Percentiles rank a stretch among this genome's conserved stretches.
Evolutionary conservation across 1,139 yeast species (phyloP).

Genomic region (Barnettozyma hawaiiensis): DNA sequence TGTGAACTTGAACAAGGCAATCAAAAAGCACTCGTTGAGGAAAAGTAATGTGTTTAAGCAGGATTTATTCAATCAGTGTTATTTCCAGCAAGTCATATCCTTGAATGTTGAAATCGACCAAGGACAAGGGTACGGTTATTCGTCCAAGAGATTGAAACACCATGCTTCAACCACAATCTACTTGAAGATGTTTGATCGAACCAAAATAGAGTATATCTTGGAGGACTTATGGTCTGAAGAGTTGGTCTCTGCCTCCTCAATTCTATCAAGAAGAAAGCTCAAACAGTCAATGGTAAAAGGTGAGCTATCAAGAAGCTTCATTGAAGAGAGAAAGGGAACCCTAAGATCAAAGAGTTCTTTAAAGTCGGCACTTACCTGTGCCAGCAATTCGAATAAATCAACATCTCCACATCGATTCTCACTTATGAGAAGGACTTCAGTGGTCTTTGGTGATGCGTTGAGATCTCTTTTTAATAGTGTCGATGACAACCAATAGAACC

Average conservation of each 20-base stretch:
- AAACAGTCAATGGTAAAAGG: neutral
- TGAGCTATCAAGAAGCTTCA: neutral
- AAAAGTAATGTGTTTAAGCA: neutral
- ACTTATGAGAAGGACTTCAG: slow-evolving; percentile 20
- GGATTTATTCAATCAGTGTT: slow-evolving; percentile 16
- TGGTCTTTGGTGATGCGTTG: slow-evolving; percentile 20
- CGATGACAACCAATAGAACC: neutral
- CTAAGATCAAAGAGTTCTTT: neutral
- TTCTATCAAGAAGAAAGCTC: slow-evolving; percentile 8
- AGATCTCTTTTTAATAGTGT: slow-evolving; percentile 13
- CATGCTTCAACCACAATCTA: slow-evolving; percentile 1
- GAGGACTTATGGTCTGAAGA: slow-evolving; percentile 26
- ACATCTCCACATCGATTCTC: slow-evolving; percentile 8
- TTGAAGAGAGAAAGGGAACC: neutral
- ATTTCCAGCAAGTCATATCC: slow-evolving; percentile 19
- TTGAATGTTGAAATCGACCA: slow-evolving; percentile 12
- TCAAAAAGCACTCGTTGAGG: neutral
- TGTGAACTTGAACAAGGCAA: slow-evolving; percentile 16
- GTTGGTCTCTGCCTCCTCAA: slow-evolving; percentile 9
- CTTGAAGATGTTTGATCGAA: slow-evolving; percentile 13
- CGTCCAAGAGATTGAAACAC: slow-evolving; percentile 10
- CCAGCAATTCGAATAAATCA: neutral
- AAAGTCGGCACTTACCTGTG: slow-evolving; percentile 1
- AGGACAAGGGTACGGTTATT: slow-evolving; percentile 3
- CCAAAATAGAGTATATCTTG: slow-evolving; percentile 16